Percentiles rank a stretch among this genome's conserved stretches.
Conservation (phyloP, 2,329 filamentous ascomycete genomes). For the Neospermospora avenae region DNA sequence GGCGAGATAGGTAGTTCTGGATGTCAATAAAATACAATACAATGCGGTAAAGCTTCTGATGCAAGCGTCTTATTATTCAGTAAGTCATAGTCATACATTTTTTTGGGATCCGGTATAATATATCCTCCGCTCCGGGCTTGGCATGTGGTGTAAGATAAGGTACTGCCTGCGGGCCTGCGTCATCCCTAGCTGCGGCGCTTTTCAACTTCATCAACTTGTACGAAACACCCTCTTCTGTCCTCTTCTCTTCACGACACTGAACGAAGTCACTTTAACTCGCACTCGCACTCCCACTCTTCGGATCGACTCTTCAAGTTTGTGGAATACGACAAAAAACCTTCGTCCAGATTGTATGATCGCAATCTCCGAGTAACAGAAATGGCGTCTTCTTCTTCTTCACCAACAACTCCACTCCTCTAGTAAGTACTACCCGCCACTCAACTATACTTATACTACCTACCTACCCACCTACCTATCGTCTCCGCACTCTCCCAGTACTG, state of each 20-base stretch:
- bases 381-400: constrained; percentile 70
- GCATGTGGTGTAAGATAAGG: background rate
- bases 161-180: background rate
- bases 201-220: background rate
- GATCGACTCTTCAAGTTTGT: no score
- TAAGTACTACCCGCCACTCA: constrained; percentile 40
- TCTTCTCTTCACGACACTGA: no score
- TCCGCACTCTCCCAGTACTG: background rate
- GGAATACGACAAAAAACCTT: background rate
- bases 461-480: no score
- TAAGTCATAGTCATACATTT: no score
- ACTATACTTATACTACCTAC: no score
- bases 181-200: background rate
- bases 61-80: no score
- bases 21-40: background rate
- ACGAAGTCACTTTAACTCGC: no score
- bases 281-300: no score
- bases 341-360: constrained; percentile 6
- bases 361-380: constrained; percentile 42
- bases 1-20: no score
- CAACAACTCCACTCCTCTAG: constrained; percentile 70
- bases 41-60: no score
- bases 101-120: no score
- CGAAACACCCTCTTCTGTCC: background rate
- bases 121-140: background rate